These are phyloP conservation scores for Globisporangium irregulare DNA, from an alignment of 352 stramenopile species.

Conservation along the genomic window DNA sequence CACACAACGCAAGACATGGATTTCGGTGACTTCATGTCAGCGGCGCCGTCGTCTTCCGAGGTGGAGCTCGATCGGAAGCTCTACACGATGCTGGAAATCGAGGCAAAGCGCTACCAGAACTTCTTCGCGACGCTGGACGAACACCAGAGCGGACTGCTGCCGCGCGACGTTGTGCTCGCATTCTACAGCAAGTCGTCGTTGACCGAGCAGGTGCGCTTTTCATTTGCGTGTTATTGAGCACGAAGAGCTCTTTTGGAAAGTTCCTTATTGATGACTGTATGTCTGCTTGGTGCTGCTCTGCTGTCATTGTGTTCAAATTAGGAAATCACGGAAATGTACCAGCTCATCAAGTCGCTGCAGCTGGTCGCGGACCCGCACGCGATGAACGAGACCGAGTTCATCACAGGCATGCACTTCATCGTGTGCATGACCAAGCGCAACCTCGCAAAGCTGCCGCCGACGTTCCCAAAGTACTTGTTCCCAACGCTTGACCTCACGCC, in stretches of 20 bases:
- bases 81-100: slow-evolving; percentile 66
- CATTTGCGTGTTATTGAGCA: background rate
- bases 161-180: slow-evolving; percentile 29
- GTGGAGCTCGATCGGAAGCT: slow-evolving; percentile 29
- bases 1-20: slow-evolving; percentile 14
- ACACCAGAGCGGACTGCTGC: slow-evolving; percentile 14
- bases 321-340: slow-evolving; percentile 49
- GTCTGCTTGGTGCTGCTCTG: background rate
- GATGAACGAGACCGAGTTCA: slow-evolving; percentile 58
- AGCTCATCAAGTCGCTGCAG: slow-evolving; percentile 40
- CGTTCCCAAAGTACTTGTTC: slow-evolving; percentile 62
- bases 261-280: background rate
- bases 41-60: slow-evolving; percentile 1
- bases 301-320: slow-evolving; percentile 4
- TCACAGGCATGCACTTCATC: slow-evolving; percentile 76
- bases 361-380: slow-evolving; percentile 27
- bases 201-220: slow-evolving; percentile 24
- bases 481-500: slow-evolving; percentile 50
- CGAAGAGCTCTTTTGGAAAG: background rate
- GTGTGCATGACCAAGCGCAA: slow-evolving; percentile 75
- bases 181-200: slow-evolving; percentile 67
- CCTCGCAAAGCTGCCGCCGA: slow-evolving; percentile 39
- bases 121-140: slow-evolving; percentile 60
- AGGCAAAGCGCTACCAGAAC: slow-evolving; percentile 47
- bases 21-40: slow-evolving; percentile 17